Conservation (phyloP, 2,329 filamentous ascomycete species). For the Colletotrichum zoysiae region DNA sequence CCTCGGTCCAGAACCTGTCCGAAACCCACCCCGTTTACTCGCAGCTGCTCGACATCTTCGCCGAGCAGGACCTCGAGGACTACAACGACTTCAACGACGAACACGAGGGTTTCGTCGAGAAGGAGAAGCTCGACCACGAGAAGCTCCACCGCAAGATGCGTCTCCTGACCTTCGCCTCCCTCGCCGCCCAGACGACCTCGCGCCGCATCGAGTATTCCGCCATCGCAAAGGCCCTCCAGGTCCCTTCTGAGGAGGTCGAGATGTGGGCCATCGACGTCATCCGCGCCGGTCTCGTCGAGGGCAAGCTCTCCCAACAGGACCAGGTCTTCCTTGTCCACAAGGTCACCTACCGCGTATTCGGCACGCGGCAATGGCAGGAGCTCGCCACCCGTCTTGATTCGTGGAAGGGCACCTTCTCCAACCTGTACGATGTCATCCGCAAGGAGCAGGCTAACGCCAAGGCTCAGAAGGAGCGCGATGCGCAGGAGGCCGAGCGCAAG, state of each 20-base stretch:
- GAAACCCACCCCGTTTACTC: conserved; percentile 88
- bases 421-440: conserved; percentile 82
- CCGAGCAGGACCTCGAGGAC: conserved; percentile 92
- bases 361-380: conserved; percentile 98
- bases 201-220: conserved; percentile 89
- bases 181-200: conserved; percentile 85
- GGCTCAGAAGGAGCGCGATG: conserved; percentile 81
- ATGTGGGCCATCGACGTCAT: conserved; percentile 99
- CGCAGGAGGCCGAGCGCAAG: conserved; percentile 78
- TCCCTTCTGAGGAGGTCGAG: conserved; percentile 88
- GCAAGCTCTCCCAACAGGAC: conserved; percentile 93
- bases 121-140: conserved; percentile 77
- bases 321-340: conserved; percentile 95
- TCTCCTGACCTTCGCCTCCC: conserved; percentile 89
- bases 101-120: conserved; percentile 86
- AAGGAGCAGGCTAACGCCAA: conserved; percentile 85
- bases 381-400: conserved; percentile 90
- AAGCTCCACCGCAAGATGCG: conserved; percentile 95
- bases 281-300: conserved; percentile 93
- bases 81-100: conserved; percentile 96
- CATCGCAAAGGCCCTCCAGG: conserved; percentile 87
- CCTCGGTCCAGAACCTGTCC: conserved; percentile 86
- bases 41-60: conserved; percentile 95
- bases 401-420: conserved; percentile 86
- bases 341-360: conserved; percentile 95